Conservation (phyloP, 1,284 basidiomycete genomes). For the Tilletia indica region DNA sequence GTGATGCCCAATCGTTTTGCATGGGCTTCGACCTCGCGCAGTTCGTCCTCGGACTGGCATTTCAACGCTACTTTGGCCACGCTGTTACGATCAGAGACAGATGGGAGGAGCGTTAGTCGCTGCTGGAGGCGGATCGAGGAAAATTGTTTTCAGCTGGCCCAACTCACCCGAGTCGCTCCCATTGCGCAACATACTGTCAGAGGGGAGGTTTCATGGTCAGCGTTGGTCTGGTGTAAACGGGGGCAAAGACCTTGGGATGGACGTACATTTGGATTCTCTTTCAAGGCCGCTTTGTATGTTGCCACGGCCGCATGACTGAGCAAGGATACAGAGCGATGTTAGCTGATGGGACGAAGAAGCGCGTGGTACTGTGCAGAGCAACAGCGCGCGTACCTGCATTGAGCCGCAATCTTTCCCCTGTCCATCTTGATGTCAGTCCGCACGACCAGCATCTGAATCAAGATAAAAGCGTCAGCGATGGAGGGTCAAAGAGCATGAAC, state of each 20-base stretch:
- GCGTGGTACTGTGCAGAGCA: no score
- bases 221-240: neutral
- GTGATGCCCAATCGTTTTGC: conserved; percentile 40
- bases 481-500: neutral
- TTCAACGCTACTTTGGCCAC: conserved; percentile 55
- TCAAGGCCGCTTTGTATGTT: conserved; percentile 41
- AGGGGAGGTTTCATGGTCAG: neutral
- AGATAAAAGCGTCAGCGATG: neutral
- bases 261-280: conserved; percentile 30
- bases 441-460: conserved; percentile 37
- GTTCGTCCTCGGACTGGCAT: conserved; percentile 41
- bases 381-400: conserved; percentile 40
- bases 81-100: conserved; percentile 14
- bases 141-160: no score
- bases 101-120: neutral
- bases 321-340: neutral
- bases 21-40: conserved; percentile 35
- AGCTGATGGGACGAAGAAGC: neutral
- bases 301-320: conserved; percentile 50
- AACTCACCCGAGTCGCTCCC: conserved; percentile 36
- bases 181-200: conserved; percentile 33
- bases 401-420: conserved; percentile 55
- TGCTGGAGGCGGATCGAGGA: no score
- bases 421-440: conserved; percentile 55
- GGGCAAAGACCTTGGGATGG: neutral